phyloP scores from a whole-genome alignment of 495 filamentous ascomycete species.

The Penicillium canariense region DNA sequence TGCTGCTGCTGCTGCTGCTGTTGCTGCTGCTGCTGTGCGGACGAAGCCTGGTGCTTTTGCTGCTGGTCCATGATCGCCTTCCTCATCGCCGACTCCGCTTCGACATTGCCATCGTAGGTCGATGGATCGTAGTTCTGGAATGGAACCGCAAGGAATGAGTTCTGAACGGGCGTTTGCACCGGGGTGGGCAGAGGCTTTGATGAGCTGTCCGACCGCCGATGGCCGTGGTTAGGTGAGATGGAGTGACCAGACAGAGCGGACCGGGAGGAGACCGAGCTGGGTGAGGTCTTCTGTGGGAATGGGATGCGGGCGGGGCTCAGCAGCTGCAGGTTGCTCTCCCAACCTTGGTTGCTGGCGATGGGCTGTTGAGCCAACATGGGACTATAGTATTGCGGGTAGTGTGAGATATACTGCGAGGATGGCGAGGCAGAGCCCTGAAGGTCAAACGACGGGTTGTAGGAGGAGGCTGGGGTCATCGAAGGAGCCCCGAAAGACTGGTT shows the following conservation, averaged over 20 bases:
- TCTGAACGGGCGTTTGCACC: conserved; percentile 44
- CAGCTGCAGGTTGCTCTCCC: conserved; percentile 44
- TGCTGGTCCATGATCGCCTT: conserved; percentile 55
- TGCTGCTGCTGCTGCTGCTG: conserved; percentile 45
- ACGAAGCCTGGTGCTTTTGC: conserved; percentile 28
- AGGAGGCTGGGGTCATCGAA: conserved; percentile 48
- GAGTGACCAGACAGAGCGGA: conserved; percentile 27
- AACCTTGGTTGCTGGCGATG: conserved; percentile 38
- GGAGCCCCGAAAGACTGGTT: conserved; percentile 41
- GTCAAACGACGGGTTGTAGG: conserved; percentile 44
- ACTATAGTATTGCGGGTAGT: conserved; percentile 37
- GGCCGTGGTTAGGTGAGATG: conserved; percentile 22
- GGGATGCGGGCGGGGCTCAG: conserved; percentile 39
- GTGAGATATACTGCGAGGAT: conserved; percentile 29
- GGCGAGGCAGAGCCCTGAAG: conserved; percentile 36
- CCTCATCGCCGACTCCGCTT: conserved; percentile 54
- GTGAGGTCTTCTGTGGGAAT: conserved; percentile 38
- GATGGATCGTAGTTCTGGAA: conserved; percentile 49
- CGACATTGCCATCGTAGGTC: conserved; percentile 40
- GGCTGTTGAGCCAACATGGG: conserved; percentile 47
- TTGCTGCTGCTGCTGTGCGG: conserved; percentile 26
- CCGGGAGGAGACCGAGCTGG: conserved; percentile 32
- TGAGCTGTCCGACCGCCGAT: conserved; percentile 32
- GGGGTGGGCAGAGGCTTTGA: conserved; percentile 51
- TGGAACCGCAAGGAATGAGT: conserved; percentile 41